Conservation (phyloP, 106 monocot genomes). For the Acanthochlamys bracteata region DNA sequence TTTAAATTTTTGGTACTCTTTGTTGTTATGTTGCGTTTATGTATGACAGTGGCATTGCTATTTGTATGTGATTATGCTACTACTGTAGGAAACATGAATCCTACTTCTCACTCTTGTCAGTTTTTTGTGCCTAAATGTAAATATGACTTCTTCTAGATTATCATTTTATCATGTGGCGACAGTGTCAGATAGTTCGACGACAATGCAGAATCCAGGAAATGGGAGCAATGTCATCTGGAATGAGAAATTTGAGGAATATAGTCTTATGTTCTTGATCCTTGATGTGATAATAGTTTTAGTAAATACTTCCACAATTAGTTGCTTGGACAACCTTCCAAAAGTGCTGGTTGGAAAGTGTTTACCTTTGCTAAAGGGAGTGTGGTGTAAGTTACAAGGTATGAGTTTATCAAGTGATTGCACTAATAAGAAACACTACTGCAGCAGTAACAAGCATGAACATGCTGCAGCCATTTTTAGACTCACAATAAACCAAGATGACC, state of each 20-base stretch:
- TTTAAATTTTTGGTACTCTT: not conserved
- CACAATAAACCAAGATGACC: conserved; percentile 34
- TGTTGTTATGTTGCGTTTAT: not conserved
- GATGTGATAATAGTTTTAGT: conserved; percentile 41
- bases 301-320: conserved; percentile 31
- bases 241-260: conserved; percentile 1
- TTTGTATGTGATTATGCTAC: not conserved
- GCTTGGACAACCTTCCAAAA: conserved; percentile 22
- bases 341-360: conserved; percentile 19
- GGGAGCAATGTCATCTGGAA: not conserved
- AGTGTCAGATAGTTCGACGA: not conserved
- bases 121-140: not conserved
- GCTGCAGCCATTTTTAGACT: conserved; percentile 72
- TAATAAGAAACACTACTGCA: not conserved
- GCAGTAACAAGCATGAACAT: conserved; percentile 28
- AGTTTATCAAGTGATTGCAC: conserved; percentile 4
- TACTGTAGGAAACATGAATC: not conserved
- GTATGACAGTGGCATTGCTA: not conserved
- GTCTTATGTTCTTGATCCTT: conserved; percentile 22
- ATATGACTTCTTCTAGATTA: conserved; percentile 38
- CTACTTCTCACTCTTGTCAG: no score
- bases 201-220: not conserved
- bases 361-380: conserved; percentile 27
- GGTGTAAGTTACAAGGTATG: conserved; percentile 8
- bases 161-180: conserved; percentile 44